Base-by-base conservation (phyloP, 306 rosid genomes). In the Urtica urens region DNA sequence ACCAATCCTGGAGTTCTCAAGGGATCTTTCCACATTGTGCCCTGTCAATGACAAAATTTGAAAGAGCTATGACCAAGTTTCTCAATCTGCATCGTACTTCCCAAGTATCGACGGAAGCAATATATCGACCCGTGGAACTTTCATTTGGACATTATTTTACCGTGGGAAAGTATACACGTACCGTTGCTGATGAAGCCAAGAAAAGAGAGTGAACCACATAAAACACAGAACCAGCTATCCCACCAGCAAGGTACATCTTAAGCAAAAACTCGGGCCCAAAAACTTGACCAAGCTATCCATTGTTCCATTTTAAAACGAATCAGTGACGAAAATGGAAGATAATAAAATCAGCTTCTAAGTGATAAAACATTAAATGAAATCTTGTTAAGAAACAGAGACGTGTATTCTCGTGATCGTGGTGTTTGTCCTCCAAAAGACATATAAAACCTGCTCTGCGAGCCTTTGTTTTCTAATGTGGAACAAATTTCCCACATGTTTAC, bases 181-280 rank as follows among this genome's bases (percentile, higher is more conserved):
- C 95, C 95, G 84, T 59, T 58, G 75, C 67, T 35, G 76, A 69
- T n/a, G 74, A 69, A 24, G 95, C 84, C 75, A 77, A 42, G 53
- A 45, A 76, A 53, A 83, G 67, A 57, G 78, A 71, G 51, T 84
- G 82, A 35, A 51, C 65, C 49, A 84, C 71, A 72, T 58, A 79
- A 80, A 79, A 78, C 33, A 77, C 55, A 26, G 90, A 77, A 55
- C 92, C 97, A 56, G 77, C 93, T 38, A 84, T 9, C 50, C 86
- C 95, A 54, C 95, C 95, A 18, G 83, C 84, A 62, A 81, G 67
- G 75, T 90, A 90, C 74, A 84, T 58, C 73, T 64, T 81, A 55
- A 90, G 81, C 77, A 90, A 59, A 65, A 70, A 78, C 25, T 77
- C 79, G 51, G 84, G 59, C 61, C 97, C 92, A 27, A 90, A 81